These are phyloP conservation scores for Fusarium sp. DNA, from an alignment of 2,329 filamentous ascomycete genomes.

Conservation along the genomic window DNA sequence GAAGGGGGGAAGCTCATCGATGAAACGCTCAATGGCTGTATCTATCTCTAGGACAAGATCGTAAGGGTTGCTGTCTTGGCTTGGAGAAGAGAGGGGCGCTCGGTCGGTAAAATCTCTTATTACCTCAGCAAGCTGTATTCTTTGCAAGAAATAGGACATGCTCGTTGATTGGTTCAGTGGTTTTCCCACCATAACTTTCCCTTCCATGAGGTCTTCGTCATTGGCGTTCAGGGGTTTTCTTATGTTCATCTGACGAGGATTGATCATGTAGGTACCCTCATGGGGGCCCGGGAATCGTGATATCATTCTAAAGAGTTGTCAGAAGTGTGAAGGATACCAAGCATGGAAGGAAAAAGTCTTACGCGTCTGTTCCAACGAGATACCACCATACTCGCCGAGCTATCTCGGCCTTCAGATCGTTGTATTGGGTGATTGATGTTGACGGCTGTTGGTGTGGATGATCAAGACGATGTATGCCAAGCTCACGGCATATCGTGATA, in stretches of 20 bases:
- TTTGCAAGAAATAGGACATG: conserved; percentile 54
- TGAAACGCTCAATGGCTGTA: conserved; percentile 43
- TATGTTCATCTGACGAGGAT: conserved; percentile 55
- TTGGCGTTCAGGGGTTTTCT: conserved; percentile 54
- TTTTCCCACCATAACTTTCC: conserved; percentile 44
- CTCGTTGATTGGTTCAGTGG: conserved; percentile 49
- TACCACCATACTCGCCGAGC: conserved; percentile 60
- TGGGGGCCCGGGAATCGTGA: conserved; percentile 51
- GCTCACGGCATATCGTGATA: conserved; percentile 38
- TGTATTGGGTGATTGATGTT: conserved; percentile 37
- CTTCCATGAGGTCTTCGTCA: conserved; percentile 51
- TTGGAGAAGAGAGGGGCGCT: conserved; percentile 41
- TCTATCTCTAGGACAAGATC: conserved; percentile 50
- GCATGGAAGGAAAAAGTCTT: conserved; percentile 3
- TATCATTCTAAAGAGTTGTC: conserved; percentile 48
- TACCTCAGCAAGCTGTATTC: conserved; percentile 53
- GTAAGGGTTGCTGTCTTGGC: conserved; percentile 49
- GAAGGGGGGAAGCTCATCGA: conserved; percentile 47
- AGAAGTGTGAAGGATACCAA: not conserved
- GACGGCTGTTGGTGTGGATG: conserved; percentile 40
- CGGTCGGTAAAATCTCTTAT: conserved; percentile 51
- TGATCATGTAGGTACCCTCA: conserved; percentile 51
- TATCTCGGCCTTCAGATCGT: conserved; percentile 49
- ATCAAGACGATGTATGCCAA: conserved; percentile 55
- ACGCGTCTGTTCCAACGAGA: conserved; percentile 55